These are phyloP conservation scores for Colletotrichum phormii DNA, from an alignment of 2,329 filamentous ascomycete genomes.

Conservation along the genomic window DNA sequence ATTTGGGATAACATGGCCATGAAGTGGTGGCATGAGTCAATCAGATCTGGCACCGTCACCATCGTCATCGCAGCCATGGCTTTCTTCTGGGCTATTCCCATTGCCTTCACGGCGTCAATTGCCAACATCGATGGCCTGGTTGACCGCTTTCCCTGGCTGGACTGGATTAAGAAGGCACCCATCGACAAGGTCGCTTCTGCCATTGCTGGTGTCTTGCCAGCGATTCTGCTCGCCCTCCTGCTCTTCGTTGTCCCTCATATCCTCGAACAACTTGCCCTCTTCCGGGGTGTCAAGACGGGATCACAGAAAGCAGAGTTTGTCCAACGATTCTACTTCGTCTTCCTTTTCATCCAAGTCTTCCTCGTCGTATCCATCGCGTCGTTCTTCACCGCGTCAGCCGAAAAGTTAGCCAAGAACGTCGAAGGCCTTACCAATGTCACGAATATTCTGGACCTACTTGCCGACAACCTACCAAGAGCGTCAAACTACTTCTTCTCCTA, in stretches of 20 bases:
- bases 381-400: conserved; percentile 73
- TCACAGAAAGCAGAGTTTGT: conserved; percentile 84
- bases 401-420: conserved; percentile 68
- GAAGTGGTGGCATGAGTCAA: conserved; percentile 91
- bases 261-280: conserved; percentile 76
- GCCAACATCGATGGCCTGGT: conserved; percentile 82
- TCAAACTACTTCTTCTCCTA: conserved; percentile 99
- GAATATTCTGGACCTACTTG: conserved; percentile 78
- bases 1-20: conserved; percentile 98
- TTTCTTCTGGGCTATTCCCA: conserved; percentile 89
- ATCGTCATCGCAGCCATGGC: conserved; percentile 78
- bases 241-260: conserved; percentile 86
- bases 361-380: conserved; percentile 89
- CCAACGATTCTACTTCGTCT: conserved; percentile 92
- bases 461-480: conserved; percentile 82
- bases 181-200: conserved; percentile 71
- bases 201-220: conserved; percentile 88
- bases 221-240: conserved; percentile 79
- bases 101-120: conserved; percentile 86
- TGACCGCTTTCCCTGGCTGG: conserved; percentile 73
- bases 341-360: conserved; percentile 95
- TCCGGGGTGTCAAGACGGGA: conserved; percentile 86
- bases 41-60: conserved; percentile 76
- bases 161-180: conserved; percentile 72
- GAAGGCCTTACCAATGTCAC: conserved; percentile 63